phyloP scores from a whole-genome alignment of 1,284 basidiomycete genomes.

The Irpex rosettiformis region DNA sequence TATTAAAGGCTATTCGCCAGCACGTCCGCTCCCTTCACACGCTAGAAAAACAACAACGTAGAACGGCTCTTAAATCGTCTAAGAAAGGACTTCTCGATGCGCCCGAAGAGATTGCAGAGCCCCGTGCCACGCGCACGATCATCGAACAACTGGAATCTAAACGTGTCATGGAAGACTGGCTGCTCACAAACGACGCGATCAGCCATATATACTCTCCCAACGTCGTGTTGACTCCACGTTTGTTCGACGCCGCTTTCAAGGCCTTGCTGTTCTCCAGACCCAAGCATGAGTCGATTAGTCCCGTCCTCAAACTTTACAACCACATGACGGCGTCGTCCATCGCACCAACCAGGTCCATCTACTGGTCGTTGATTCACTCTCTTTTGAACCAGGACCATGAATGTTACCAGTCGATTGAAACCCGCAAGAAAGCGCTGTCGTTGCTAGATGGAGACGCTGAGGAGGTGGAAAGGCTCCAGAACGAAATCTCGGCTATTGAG shows the following conservation, averaged over 20 bases:
- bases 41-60: constrained; percentile 28
- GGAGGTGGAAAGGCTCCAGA: neutral
- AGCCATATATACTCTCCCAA: neutral
- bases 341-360: constrained; percentile 67
- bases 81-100: neutral
- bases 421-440: constrained; percentile 18
- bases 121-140: neutral
- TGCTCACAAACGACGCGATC: neutral
- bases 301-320: constrained; percentile 73
- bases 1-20: constrained; percentile 56
- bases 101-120: neutral
- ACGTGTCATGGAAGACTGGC: neutral
- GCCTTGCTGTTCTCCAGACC: constrained; percentile 49
- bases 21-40: constrained; percentile 57
- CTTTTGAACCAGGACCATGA: constrained; percentile 76
- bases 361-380: constrained; percentile 64
- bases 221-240: constrained; percentile 26
- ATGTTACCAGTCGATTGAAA: constrained; percentile 45
- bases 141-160: neutral
- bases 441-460: constrained; percentile 3
- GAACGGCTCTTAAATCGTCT: neutral
- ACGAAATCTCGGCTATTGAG: neutral
- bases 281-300: constrained; percentile 52
- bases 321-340: constrained; percentile 68
- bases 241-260: constrained; percentile 68